Evolutionary conservation across 306 rosid genomes (phyloP).

Genomic region (Corylus heterophylla): DNA sequence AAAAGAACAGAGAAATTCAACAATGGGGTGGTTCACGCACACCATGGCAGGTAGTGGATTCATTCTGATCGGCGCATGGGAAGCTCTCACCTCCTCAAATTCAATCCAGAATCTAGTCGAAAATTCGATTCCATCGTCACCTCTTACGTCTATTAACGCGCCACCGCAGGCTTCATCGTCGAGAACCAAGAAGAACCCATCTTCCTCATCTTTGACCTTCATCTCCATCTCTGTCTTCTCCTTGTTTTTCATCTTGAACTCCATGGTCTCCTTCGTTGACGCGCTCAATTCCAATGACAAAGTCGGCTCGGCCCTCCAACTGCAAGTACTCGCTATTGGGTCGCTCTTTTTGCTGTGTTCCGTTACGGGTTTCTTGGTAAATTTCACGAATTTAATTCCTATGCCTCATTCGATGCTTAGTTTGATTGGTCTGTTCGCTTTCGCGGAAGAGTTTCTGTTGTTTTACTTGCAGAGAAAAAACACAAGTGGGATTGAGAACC

Average conservation of each 20-base stretch:
- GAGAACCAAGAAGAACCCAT: constrained; percentile 8
- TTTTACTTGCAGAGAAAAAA: constrained; percentile 82
- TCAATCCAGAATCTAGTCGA: constrained; percentile 14
- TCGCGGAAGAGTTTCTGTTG: constrained; percentile 64
- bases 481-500: constrained; percentile 66
- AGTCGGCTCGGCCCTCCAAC: constrained; percentile 67
- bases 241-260: constrained; percentile 43
- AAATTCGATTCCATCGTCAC: constrained; percentile 17
- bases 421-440: constrained; percentile 59
- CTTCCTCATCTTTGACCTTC: constrained; percentile 32
- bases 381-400: constrained; percentile 15
- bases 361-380: constrained; percentile 37
- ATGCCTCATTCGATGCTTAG: constrained; percentile 42
- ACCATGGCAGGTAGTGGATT: constrained; percentile 60
- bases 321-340: constrained; percentile 50
- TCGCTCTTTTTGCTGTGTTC: constrained; percentile 64
- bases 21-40: constrained; percentile 58
- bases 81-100: constrained; percentile 37
- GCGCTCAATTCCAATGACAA: constrained; percentile 56
- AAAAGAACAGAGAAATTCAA: not conserved
- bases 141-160: constrained; percentile 18
- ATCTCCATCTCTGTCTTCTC: constrained; percentile 41
- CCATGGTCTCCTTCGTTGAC: constrained; percentile 49
- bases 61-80: constrained; percentile 54
- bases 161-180: constrained; percentile 21